phyloP scores from a whole-genome alignment of 2,329 filamentous ascomycete species.

The Dendrostoma leiphaemia region DNA sequence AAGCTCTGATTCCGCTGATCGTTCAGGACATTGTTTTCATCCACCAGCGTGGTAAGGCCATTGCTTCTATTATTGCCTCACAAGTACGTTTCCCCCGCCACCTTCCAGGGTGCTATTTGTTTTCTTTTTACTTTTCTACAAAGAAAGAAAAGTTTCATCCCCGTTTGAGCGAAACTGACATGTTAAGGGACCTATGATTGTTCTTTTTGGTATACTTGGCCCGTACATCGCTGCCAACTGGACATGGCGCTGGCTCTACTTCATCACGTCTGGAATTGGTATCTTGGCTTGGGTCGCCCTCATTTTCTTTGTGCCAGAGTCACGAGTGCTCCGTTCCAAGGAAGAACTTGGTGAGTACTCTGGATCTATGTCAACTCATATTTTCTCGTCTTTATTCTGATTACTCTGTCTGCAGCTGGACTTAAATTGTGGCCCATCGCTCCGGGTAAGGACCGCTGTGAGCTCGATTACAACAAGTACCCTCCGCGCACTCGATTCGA shows the following conservation, averaged over 20 bases:
- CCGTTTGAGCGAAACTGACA: no score
- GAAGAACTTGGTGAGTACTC: slow-evolving; percentile 27
- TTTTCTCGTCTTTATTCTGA: not conserved
- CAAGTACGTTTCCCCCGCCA: slow-evolving; percentile 6
- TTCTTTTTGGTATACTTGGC: slow-evolving; percentile 26
- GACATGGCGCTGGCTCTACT: slow-evolving; percentile 35
- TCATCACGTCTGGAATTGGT: slow-evolving; percentile 29
- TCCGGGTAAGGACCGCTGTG: slow-evolving; percentile 26
- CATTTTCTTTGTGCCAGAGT: slow-evolving; percentile 33
- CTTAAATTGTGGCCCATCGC: slow-evolving; percentile 1
- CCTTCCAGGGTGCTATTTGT: not conserved
- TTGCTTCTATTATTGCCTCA: slow-evolving; percentile 28
- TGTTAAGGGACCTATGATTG: slow-evolving; percentile 28
- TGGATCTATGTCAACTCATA: not conserved
- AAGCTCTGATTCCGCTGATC: slow-evolving; percentile 36
- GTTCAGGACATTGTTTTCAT: slow-evolving; percentile 38
- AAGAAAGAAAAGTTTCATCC: no score
- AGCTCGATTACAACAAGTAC: slow-evolving; percentile 26
- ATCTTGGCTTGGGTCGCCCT: slow-evolving; percentile 32
- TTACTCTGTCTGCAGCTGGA: not conserved
- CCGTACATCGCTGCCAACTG: slow-evolving; percentile 29
- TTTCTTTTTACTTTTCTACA: no score
- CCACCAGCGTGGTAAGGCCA: slow-evolving; percentile 35
- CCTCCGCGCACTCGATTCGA: slow-evolving; percentile 26
- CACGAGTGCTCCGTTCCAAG: slow-evolving; percentile 28